Evolutionary conservation across 495 filamentous ascomycete species (phyloP), one percentile per base, ranked within the genome.

Genomic region (Talaromyces proteolyticus): DNA sequence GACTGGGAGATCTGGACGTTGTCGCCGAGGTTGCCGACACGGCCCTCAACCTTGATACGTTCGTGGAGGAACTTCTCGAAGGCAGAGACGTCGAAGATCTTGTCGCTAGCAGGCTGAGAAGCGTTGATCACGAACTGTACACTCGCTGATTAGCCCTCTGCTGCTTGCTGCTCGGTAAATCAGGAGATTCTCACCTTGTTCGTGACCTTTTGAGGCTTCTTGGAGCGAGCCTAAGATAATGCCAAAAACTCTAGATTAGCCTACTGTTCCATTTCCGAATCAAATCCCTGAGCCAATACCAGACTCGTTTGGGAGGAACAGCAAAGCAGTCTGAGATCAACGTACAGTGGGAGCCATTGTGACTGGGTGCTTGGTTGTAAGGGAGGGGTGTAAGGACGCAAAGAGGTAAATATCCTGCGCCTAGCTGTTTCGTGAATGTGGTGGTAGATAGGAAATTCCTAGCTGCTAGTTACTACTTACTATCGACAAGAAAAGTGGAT

Each of bases 11-110:
- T 96, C 65, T 81, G 75, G 64, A 98, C 85, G 63, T 75, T 81
- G 68, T 98, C 94, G 65, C 94, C 93, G 61, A 98, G 88, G 84
- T 98, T 97, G 56, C 91, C 91, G 61, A 90, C 88, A 65, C 91
- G 91, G 80, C 90, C 90, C 50, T 96, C 94, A 63, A 97, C 89
- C 86, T 98, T 98, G 85, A 98, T 95, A 75, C 88, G 89, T 77
- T 98, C 94, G 78, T 96, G 91, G 47, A 98, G 87, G 87, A 98
- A 79, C 84, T 97, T 97, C 81, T 96, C 91, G 77, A 97, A 98
- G 61, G 92, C 91, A 57, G 86, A 83, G 69, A 95, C 84, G 69
- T 98, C 91, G 87, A 98, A 98, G 81, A 98, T 98, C 85, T 97
- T 97, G 84, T 98, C 94, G 76, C 81, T 85, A 53, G 89, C 91